Base-by-base conservation (phyloP, 352 stramenopile genomes). In the Pythium aphanidermatum region DNA sequence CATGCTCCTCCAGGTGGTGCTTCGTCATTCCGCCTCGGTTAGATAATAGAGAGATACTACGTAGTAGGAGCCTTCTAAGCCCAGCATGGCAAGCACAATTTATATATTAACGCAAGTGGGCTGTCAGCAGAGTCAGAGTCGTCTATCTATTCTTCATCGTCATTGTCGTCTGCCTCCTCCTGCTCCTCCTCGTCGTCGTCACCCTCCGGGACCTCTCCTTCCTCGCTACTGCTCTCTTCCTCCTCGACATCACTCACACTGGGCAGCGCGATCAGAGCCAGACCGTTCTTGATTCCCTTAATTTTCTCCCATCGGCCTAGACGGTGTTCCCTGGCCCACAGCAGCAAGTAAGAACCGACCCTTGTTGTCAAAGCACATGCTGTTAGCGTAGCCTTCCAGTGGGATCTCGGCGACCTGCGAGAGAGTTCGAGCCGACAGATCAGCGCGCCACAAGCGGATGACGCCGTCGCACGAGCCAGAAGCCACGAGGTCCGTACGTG, bases 311-410 rank as follows among this genome's bases (percentile, higher is more conserved):
- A 98, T 37, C 91, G 77, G 1, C 92, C 92, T 34, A 97, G 61
- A 10, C 90, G 83, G 68, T 97, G 92, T 65, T 97, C 92, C n/a
- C 63, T 96, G 88, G 9, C 88, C 91, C 17, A 96, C 67, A 27
- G 74, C 91, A 16, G 86, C 91, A 5, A 97, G 68, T 36, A 97
- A 49, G 72, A 96, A 96, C 9, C 83, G 77, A 23, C 82, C 88
- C 35, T 87, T 88, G 26, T 48, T 25, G 46, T 91, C 79, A 37
- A 95, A 92, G 37, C 55, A 65, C 47, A 92, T 61, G 20, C 54
- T 67, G 44, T 91, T 92, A 31, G 89, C 74, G 55, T 74, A 86
- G 14, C 82, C 79, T 0, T 68, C 58, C 13, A 95, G 51, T 5
- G 81, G 80, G 42, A 96, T 79, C 10, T 74, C 69, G 16, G 63